phyloP scores from a whole-genome alignment of 805 yeast genomes.

The Blastobotrys chiropterorum region DNA sequence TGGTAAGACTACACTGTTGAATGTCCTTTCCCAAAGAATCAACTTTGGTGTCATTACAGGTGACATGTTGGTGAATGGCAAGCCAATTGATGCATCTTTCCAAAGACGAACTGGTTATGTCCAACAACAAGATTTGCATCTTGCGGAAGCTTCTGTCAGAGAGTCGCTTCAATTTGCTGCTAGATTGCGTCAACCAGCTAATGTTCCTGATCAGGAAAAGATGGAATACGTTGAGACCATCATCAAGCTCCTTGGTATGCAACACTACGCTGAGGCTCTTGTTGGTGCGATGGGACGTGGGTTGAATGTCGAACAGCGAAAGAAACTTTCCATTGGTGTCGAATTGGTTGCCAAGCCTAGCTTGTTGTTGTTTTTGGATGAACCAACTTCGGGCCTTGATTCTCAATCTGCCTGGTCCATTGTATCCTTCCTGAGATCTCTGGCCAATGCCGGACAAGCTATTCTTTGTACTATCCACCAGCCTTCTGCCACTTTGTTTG shows the following conservation, averaged over 20 bases:
- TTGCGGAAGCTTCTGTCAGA: slow-evolving; percentile 62
- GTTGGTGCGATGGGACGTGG: slow-evolving; percentile 75
- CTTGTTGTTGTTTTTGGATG: slow-evolving; percentile 53
- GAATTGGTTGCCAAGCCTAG: slow-evolving; percentile 67
- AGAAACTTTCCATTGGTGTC: slow-evolving; percentile 63
- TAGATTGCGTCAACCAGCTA: slow-evolving; percentile 59
- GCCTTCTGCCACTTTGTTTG: slow-evolving; percentile 65
- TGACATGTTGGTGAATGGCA: slow-evolving; percentile 67
- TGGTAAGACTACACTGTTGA: slow-evolving; percentile 73
- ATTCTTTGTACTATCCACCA: slow-evolving; percentile 73
- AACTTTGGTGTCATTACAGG: slow-evolving; percentile 67
- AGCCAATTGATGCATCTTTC: slow-evolving; percentile 56
- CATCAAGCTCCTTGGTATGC: slow-evolving; percentile 62
- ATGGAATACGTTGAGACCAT: slow-evolving; percentile 63
- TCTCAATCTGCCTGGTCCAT: slow-evolving; percentile 59
- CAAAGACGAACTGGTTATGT: slow-evolving; percentile 75
- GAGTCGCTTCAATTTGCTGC: slow-evolving; percentile 72
- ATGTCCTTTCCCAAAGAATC: slow-evolving; percentile 66
- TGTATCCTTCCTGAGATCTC: slow-evolving; percentile 57
- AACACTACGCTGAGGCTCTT: slow-evolving; percentile 65
- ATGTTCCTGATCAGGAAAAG: slow-evolving; percentile 52
- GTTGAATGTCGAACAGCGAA: slow-evolving; percentile 61
- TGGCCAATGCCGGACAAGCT: slow-evolving; percentile 68
- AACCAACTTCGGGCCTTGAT: slow-evolving; percentile 70
- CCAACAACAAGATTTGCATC: slow-evolving; percentile 75